These are phyloP conservation scores for Botrytis deweyae DNA, from an alignment of 2,329 filamentous ascomycete species.

Conservation along the genomic window DNA sequence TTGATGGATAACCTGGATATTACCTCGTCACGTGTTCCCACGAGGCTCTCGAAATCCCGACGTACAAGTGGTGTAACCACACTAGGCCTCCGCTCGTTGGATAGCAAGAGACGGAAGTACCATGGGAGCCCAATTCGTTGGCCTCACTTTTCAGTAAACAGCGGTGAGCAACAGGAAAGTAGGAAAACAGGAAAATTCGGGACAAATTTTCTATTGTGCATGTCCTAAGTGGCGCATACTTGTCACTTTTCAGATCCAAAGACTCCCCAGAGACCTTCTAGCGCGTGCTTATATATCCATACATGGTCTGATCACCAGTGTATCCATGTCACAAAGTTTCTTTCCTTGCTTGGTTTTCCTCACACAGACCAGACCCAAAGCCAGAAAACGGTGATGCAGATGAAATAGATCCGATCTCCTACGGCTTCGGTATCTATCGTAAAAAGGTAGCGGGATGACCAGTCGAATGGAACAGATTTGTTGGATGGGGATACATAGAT, in stretches of 20 bases:
- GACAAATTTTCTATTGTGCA: conserved; percentile 14
- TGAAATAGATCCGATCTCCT: conserved; percentile 27
- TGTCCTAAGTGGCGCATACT: conserved; percentile 22
- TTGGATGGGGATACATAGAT: conserved; percentile 24
- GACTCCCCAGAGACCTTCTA: conserved; percentile 1
- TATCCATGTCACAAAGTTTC: conserved; percentile 4
- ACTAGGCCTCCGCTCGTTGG: conserved; percentile 24
- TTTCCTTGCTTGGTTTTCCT: conserved; percentile 22
- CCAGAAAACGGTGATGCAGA: conserved; percentile 30
- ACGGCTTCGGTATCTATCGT: conserved; percentile 13
- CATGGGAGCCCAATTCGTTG: conserved; percentile 7
- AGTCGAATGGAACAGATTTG: conserved; percentile 26
- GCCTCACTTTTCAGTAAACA: conserved; percentile 26
- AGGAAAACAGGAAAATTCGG: conserved; percentile 5
- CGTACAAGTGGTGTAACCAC: conserved; percentile 26
- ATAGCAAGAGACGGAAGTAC: conserved; percentile 3
- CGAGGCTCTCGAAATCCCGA: conserved; percentile 8
- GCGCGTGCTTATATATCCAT: neutral
- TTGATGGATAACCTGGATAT: conserved; percentile 16
- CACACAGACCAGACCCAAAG: conserved; percentile 7
- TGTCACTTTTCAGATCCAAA: conserved; percentile 27
- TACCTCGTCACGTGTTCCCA: neutral
- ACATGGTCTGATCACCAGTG: conserved; percentile 13
- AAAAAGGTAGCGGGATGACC: conserved; percentile 15
- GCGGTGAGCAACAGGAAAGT: conserved; percentile 31